A percentile compares a stretch with the other conserved stretches of the same genome.
Conservation (phyloP, 1,284 basidiomycete genomes). For the Cutaneotrichosporon mucoides region DNA sequence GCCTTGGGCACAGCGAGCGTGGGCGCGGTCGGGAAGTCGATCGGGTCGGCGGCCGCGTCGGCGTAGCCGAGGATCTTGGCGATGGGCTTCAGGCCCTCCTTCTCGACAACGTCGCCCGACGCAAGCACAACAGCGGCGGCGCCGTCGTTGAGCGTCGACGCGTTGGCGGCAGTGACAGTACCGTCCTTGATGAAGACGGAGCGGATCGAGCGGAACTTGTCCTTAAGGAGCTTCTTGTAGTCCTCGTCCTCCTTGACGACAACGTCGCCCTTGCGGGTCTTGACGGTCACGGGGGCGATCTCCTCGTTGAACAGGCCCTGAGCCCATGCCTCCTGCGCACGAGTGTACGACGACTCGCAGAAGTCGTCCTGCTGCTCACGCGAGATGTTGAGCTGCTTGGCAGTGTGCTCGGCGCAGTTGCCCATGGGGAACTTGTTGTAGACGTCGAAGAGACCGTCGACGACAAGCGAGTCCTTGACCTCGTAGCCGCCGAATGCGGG, state of each 20-base stretch:
- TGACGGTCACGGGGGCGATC: slow-evolving; percentile 52
- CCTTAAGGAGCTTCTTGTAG: slow-evolving; percentile 90
- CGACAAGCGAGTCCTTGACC: slow-evolving; percentile 79
- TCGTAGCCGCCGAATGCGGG: slow-evolving; percentile 87
- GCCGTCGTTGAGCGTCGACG: slow-evolving; percentile 92
- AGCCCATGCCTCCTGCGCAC: slow-evolving; percentile 87
- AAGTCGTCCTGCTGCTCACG: slow-evolving; percentile 84
- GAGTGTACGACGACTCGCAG: slow-evolving; percentile 90
- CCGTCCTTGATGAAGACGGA: slow-evolving; percentile 86
- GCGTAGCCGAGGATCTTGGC: slow-evolving; percentile 91
- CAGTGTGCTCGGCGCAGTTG: slow-evolving; percentile 86
- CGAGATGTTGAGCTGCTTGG: slow-evolving; percentile 74
- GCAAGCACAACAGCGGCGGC: slow-evolving; percentile 94
- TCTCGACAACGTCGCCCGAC: slow-evolving; percentile 82
- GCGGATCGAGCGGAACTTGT: slow-evolving; percentile 80
- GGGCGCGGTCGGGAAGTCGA: slow-evolving; percentile 96
- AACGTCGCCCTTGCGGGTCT: slow-evolving; percentile 75
- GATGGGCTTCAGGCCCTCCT: slow-evolving; percentile 81
- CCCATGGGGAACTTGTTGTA: slow-evolving; percentile 97
- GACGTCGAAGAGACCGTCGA: slow-evolving; percentile 91
- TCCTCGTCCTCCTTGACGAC: slow-evolving; percentile 94
- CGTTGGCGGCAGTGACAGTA: slow-evolving; percentile 91
- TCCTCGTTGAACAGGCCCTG: slow-evolving; percentile 72
- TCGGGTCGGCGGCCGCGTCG: slow-evolving; percentile 92
- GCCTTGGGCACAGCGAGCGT: slow-evolving; percentile 87